Evolutionary conservation across 306 rosid species (phyloP), one percentile per base, ranked within the genome.

Genomic region (Medicago lupulina): DNA sequence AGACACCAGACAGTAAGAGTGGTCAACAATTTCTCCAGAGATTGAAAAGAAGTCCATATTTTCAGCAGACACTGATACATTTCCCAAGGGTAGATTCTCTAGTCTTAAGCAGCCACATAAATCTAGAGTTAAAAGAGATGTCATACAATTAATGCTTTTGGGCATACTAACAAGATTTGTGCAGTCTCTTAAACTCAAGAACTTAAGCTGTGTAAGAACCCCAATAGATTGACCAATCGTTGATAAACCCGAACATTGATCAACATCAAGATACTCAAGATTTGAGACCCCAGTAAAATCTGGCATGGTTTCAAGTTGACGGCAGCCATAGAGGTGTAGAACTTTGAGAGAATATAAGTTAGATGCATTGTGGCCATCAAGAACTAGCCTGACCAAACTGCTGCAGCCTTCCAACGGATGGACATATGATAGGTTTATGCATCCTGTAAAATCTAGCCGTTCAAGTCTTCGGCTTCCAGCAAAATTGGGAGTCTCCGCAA

Each of bases 151-250:
- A 5, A 67, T 8, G 16, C 10, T 43, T 23, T 28, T 7, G 2
- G 81, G 81, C 14, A 57, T 9, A 13, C 34, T 57, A 2, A 17
- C n/a, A 57, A 77, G 69, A 43, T 55, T 41, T 12, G 7, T 7
- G 60, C 81, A 67, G 60, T 70, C n/a, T 41, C 68, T 77, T 44
- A 67, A 77, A 68, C 70, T 77, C 81, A 77, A 57, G 36, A 53
- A 76, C 6, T 10, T 65, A 18, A 64, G 79, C 1, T 21, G 34
- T 50, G 13, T 41, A 76, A 65, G 79, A 36, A 1, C n/a, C 12
- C 44, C 64, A 31, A 51, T 19, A 14, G 79, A 76, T 8, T 64
- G 25, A 64, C 19, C 28, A 19, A 76, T 12, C 31, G 1, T 13
- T 1, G 17, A 18, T 34, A 76, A 65, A 50, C 73, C 51, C 21